Percentiles rank a stretch among this genome's conserved stretches.
Conservation (phyloP, 164 flowering plant species). For the Echeveria elegans region DNA sequence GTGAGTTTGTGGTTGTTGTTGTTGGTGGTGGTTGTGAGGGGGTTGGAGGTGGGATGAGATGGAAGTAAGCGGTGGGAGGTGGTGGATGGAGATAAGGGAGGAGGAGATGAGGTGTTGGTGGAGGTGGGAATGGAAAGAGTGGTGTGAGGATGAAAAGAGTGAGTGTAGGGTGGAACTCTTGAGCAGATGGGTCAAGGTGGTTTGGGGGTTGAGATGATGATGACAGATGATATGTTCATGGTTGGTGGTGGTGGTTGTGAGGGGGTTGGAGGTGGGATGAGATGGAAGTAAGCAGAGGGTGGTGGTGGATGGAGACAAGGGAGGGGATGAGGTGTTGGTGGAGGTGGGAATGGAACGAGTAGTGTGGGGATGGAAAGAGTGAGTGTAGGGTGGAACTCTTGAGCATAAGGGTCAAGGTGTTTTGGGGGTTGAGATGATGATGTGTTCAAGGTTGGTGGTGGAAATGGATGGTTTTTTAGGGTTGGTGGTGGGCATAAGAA, state of each 20-base stretch:
- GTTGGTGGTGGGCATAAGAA: background rate
- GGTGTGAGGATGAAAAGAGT: background rate
- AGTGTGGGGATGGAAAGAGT: no score
- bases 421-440: no score
- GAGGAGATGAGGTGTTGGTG: background rate
- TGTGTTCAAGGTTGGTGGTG: no score
- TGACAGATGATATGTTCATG: background rate
- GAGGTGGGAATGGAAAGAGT: background rate
- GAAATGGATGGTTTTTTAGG: background rate
- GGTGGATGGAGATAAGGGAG: conserved; percentile 4
- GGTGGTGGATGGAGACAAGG: no score
- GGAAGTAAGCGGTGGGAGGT: conserved; percentile 12
- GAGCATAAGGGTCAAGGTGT: no score
- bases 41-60: background rate
- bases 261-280: no score
- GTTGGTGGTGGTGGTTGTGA: no score
- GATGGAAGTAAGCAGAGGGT: no score
- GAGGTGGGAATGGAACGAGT: no score
- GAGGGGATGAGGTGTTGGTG: no score
- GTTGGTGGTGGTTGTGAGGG: conserved; percentile 21
- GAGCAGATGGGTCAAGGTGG: background rate
- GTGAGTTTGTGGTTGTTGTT: conserved; percentile 12
- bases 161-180: background rate
- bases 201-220: background rate
- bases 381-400: no score